Evolutionary conservation across 352 stramenopile species (phyloP).

Genomic region (Phytopythium ostracodes): DNA sequence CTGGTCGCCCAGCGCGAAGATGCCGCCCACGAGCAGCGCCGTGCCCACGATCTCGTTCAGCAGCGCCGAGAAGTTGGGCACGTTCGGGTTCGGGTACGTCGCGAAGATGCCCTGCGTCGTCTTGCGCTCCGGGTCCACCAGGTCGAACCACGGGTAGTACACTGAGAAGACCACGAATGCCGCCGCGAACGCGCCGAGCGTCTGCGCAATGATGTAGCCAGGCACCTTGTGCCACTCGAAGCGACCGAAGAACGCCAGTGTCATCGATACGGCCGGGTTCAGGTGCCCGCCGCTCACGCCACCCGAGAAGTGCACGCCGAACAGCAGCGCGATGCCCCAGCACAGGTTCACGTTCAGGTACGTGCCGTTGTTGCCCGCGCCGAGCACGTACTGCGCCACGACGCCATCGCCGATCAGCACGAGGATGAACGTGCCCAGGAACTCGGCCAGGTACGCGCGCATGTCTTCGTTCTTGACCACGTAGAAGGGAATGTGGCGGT

Average conservation of each 20-base stretch:
- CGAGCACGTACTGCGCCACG: constrained; percentile 43
- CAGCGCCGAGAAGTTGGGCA: constrained; percentile 33
- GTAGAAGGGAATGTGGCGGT: constrained; percentile 20
- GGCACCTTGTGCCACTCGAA: constrained; percentile 50
- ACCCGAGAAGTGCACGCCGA: constrained; percentile 51
- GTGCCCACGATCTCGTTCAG: constrained; percentile 36
- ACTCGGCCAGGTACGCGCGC: constrained; percentile 50
- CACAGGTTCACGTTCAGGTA: constrained; percentile 54
- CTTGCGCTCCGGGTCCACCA: constrained; percentile 27
- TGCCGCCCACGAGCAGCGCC: constrained; percentile 50
- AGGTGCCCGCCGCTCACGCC: constrained; percentile 53
- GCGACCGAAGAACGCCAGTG: constrained; percentile 33
- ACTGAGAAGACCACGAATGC: constrained; percentile 40
- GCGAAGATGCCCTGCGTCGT: constrained; percentile 41
- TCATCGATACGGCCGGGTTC: constrained; percentile 63
- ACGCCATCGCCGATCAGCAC: constrained; percentile 48
- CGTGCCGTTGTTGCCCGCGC: constrained; percentile 26
- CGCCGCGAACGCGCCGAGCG: constrained; percentile 35
- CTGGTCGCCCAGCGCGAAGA: constrained; percentile 56
- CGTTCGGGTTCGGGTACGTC: constrained; percentile 37
- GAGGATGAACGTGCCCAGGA: constrained; percentile 54
- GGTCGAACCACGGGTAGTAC: constrained; percentile 49
- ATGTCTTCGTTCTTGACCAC: constrained; percentile 21
- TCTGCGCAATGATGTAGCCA: constrained; percentile 43
- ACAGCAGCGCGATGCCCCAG: constrained; percentile 58